Base-by-base conservation (phyloP, 768 basidiomycete species). In the Mycena haematopus region DNA sequence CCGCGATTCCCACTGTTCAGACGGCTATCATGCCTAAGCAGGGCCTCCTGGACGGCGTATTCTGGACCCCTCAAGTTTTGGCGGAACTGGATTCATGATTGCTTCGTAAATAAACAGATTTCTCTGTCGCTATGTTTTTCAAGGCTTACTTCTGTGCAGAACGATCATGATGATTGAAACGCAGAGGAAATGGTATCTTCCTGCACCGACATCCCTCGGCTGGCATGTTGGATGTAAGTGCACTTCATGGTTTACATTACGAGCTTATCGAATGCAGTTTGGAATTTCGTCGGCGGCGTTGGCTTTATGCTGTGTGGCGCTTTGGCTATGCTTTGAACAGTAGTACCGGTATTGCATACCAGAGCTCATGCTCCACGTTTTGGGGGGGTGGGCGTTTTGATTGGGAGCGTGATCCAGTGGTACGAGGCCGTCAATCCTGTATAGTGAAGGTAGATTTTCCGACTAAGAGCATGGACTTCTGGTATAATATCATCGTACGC, bases 381-480 rank as follows among this genome's bases (percentile, higher is more conserved):
- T 87, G 85, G 84, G 82, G 80, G 77, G 80, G 6, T 87, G 85
- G 84, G 86, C 82, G 3, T 89, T 89, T 74, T 89, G 72, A 82
- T 88, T 46, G 86, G 84, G 5, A 85, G 83, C 65, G 65, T 80
- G 0, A 68, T 84, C 19, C 86, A 87, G 73, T 76, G 82, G 73
- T 86, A 82, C 62, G 85, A 87, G 71, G 75, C 73, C 46, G 78
- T 81, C n/a, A 80, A 81, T 66, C 63, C 63, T 9, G 40, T 65
- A 5, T 9, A 52, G 40, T 58, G 49, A 58, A 10, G 29, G 31
- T 54, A 21, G 6, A 44, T 38, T 15, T 11, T n/a, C 17, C 19
- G 21, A 24, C 14, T 15, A n/a, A 42, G 36, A 47, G 3, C 24
- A 31, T 46, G 42, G 42, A 46, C 56, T n/a, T 35, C 44, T 45